Base-by-base conservation (phyloP, 345 rosid genomes). In the Gynandropsis gynandra region DNA sequence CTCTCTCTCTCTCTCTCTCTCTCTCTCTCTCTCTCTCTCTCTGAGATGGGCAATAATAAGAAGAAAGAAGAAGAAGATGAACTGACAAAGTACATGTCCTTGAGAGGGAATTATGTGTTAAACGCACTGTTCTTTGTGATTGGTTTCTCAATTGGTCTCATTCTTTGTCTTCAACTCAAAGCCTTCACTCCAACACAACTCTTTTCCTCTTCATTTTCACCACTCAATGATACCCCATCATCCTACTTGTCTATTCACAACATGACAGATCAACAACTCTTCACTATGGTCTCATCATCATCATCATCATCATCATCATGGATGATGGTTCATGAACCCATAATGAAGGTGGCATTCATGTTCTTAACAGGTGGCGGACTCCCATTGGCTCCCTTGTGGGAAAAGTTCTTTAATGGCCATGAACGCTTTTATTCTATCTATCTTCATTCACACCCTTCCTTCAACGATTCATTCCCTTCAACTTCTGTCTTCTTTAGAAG, bases 351-450 rank as follows among this genome's bases (percentile, higher is more conserved):
- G 49, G 96, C 89, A 0, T 87, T 87, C 66, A 58, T 87, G 89
- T 87, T 81, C 74, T 55, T 87, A 78, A 75, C 82, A 1, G 63
- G 42, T 35, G 80, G 89, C 18, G 71, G 76, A 6, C 72, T 87
- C 47, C 75, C 81, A 12, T 65, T 87, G 59, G 80, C 85, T 68
- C 76, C 77, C 1, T 34, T 84, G 66, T 84, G 96, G 94, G 96
- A 84, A 51, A 77, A 71, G 52, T 80, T 81, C 58, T 80, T 87
- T 54, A 42, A 74, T 50, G 85, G 85, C 0, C 70, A 87, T 49
- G 41, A 78, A 58, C 80, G 82, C 14, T 55, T 74, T 18, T 84
- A 76, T 64, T 73, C 94, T 11, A 75, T 87, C 60, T 83, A 84
- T 53, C 73, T 85, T 10, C 96, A 87, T 56, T 58, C 94, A 5